Conservation (phyloP, 179 eudicot species). For the Dionaea muscipula region DNA sequence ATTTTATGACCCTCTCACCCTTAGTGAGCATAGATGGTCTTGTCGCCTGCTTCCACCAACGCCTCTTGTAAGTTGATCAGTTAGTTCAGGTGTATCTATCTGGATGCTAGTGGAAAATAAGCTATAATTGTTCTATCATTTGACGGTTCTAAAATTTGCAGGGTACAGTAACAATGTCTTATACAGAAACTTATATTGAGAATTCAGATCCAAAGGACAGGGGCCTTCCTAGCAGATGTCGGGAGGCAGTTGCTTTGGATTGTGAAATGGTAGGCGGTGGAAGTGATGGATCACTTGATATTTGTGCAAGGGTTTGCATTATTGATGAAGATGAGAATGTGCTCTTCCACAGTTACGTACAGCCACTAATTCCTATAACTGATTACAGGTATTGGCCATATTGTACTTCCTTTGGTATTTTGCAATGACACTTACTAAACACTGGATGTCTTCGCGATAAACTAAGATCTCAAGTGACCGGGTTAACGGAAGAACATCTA, state of each 20-base stretch:
- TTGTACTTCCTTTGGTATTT: conserved; percentile 3
- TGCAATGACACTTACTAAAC: not conserved
- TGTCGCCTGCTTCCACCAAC: conserved; percentile 41
- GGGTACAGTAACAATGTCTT: conserved; percentile 30
- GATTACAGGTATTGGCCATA: conserved; percentile 48
- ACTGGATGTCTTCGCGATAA: not conserved
- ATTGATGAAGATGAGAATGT: conserved; percentile 59
- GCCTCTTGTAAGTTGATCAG: conserved; percentile 38
- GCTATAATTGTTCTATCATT: conserved; percentile 1
- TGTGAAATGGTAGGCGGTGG: conserved; percentile 94
- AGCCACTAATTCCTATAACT: conserved; percentile 54
- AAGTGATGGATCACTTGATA: conserved; percentile 51
- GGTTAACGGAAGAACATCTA: conserved; percentile 55
- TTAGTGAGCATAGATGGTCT: conserved; percentile 41
- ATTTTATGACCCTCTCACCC: conserved; percentile 32
- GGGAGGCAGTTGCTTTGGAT: conserved; percentile 51
- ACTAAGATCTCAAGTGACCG: conserved; percentile 29
- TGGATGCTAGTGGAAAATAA: not conserved
- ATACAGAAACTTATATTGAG: conserved; percentile 15
- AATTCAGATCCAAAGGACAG: conserved; percentile 11
- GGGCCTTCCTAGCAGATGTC: conserved; percentile 7
- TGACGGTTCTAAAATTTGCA: conserved; percentile 16
- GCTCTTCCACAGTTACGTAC: conserved; percentile 57
- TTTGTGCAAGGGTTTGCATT: conserved; percentile 72
- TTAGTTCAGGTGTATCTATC: not conserved